A percentile compares a stretch with the other conserved stretches of the same genome.
These are phyloP conservation scores for Isoetes taiwanensis DNA, from an alignment of 75 land plant genomes.

Conservation along the genomic window DNA sequence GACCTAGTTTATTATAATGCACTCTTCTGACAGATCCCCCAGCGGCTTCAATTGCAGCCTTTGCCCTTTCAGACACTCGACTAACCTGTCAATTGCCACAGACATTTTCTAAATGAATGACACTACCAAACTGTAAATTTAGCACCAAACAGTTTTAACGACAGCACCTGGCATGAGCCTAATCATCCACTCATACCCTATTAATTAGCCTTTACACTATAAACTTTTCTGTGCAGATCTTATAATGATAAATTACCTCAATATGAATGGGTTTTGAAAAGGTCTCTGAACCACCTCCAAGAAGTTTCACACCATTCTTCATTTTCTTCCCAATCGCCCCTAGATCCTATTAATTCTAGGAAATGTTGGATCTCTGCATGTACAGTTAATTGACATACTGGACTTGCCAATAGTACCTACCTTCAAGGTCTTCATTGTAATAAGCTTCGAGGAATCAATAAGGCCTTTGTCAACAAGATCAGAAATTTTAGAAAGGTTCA, in stretches of 20 bases:
- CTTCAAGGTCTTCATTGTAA: constrained; percentile 90
- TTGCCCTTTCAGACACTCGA: constrained; percentile 71
- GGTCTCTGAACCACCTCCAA: constrained; percentile 54
- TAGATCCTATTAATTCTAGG: constrained; percentile 39
- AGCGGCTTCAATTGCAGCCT: constrained; percentile 72
- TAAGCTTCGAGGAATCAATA: constrained; percentile 72
- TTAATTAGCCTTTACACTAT: neutral
- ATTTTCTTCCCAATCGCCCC: constrained; percentile 71
- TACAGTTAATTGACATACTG: neutral
- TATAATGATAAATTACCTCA: constrained; percentile 37
- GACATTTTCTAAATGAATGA: too few species aligned
- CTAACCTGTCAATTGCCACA: constrained; percentile 52
- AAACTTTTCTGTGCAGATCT: neutral
- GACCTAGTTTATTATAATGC: constrained; percentile 70
- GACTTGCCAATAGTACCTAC: constrained; percentile 15
- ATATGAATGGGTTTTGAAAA: constrained; percentile 78
- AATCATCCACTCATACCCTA: too few species aligned
- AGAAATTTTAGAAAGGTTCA: constrained; percentile 58
- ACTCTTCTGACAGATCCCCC: constrained; percentile 81
- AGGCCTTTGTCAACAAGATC: constrained; percentile 52
- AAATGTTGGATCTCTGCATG: neutral
- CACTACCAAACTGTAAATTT: too few species aligned
- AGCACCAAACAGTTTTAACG: too few species aligned
- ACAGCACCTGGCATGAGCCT: too few species aligned
- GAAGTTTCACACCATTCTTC: constrained; percentile 72